phyloP scores from a whole-genome alignment of 2,329 filamentous ascomycete species.

The Colletotrichum sp. region DNA sequence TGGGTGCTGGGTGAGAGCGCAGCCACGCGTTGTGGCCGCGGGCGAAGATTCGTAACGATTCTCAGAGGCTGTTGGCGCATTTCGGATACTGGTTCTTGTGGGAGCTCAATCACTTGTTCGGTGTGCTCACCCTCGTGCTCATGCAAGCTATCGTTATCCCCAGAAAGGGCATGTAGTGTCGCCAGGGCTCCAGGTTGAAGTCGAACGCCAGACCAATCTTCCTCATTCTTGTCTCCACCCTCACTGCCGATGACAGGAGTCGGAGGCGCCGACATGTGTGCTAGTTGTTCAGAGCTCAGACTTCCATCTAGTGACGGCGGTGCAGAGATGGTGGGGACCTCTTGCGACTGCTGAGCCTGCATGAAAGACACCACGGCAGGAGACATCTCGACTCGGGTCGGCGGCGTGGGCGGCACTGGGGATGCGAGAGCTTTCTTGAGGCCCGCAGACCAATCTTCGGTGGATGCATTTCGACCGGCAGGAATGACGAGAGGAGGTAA shows the following conservation, averaged over 20 bases:
- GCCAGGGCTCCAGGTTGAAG: slow-evolving; percentile 83
- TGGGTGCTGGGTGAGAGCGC: slow-evolving; percentile 47
- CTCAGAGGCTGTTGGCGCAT: slow-evolving; percentile 59
- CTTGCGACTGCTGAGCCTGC: slow-evolving; percentile 63
- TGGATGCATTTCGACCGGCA: slow-evolving; percentile 33
- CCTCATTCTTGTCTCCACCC: slow-evolving; percentile 59
- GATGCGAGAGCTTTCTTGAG: slow-evolving; percentile 59
- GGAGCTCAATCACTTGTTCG: slow-evolving; percentile 52
- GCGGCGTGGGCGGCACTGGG: slow-evolving; percentile 68
- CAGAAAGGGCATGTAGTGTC: slow-evolving; percentile 76
- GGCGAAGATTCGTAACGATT: slow-evolving; percentile 49
- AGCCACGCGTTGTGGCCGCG: slow-evolving; percentile 30
- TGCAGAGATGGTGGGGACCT: slow-evolving; percentile 76
- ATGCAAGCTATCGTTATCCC: slow-evolving; percentile 52
- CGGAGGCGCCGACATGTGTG: slow-evolving; percentile 80
- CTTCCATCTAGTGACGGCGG: slow-evolving; percentile 92
- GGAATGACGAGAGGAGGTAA: slow-evolving; percentile 62
- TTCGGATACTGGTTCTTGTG: slow-evolving; percentile 48
- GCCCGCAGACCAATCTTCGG: slow-evolving; percentile 47
- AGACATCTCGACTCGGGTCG: slow-evolving; percentile 75
- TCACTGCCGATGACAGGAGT: slow-evolving; percentile 75
- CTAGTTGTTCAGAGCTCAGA: slow-evolving; percentile 85
- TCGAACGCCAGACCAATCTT: slow-evolving; percentile 74
- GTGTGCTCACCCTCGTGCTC: slow-evolving; percentile 69
- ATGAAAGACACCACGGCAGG: slow-evolving; percentile 77